Conservation (phyloP, 2,329 filamentous ascomycete genomes). For the Exophiala dermatitidis region DNA sequence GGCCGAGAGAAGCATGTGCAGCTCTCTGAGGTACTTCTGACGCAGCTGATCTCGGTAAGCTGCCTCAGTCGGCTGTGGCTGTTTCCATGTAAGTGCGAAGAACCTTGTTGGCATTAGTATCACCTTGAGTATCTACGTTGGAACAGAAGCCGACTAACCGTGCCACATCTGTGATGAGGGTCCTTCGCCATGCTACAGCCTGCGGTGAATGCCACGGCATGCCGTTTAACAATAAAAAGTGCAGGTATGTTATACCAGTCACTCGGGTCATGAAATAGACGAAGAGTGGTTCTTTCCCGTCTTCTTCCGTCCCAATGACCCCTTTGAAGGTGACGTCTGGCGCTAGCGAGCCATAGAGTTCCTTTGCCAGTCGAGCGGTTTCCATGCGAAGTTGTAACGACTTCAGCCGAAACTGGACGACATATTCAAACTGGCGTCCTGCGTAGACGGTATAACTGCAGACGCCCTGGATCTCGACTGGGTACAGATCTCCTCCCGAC, state of each 20-base stretch:
- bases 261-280: neutral
- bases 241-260: neutral
- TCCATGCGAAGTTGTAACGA: neutral
- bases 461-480: neutral
- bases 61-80: neutral
- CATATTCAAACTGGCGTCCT: neutral
- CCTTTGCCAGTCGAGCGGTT: neutral
- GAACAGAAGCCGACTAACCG: neutral
- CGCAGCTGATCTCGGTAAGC: neutral
- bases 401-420: neutral
- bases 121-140: neutral
- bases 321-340: neutral
- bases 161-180: neutral
- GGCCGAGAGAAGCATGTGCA: neutral
- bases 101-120: neutral
- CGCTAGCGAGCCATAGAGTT: neutral
- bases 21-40: neutral
- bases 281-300: neutral
- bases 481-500: neutral
- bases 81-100: neutral
- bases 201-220: neutral
- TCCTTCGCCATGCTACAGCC: neutral
- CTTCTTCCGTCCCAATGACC: neutral
- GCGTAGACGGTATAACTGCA: neutral
- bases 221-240: neutral